phyloP scores from a whole-genome alignment of 495 filamentous ascomycete genomes.

The Hyphodiscus hymeniophilus region DNA sequence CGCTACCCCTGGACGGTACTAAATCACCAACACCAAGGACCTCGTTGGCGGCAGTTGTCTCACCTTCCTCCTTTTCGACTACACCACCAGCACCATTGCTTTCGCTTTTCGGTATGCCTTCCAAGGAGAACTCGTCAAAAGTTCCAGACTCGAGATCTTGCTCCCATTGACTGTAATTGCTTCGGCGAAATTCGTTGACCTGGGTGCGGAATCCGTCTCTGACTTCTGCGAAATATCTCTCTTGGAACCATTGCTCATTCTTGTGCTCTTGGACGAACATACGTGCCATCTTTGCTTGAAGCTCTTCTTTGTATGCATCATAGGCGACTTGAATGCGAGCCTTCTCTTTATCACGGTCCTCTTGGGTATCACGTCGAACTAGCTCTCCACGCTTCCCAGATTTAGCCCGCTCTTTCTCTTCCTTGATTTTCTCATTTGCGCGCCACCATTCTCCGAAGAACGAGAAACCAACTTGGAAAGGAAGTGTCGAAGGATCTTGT shows the following conservation, averaged over 20 bases:
- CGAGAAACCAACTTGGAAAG: slow-evolving; percentile 92
- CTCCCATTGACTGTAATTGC: slow-evolving; percentile 74
- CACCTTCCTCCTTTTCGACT: slow-evolving; percentile 90
- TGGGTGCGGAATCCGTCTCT: slow-evolving; percentile 58
- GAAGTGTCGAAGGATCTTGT: slow-evolving; percentile 71
- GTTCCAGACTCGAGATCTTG: slow-evolving; percentile 68
- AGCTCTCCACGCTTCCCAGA: slow-evolving; percentile 66
- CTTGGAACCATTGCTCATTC: slow-evolving; percentile 94
- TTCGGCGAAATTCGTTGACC: slow-evolving; percentile 66
- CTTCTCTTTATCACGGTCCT: slow-evolving; percentile 84
- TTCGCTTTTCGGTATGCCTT: slow-evolving; percentile 91
- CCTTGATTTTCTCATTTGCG: slow-evolving; percentile 72
- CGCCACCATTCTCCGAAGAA: slow-evolving; percentile 98
- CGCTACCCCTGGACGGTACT: slow-evolving; percentile 67
- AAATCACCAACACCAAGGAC: slow-evolving; percentile 87
- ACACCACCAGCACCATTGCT: slow-evolving; percentile 80
- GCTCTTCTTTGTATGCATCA: slow-evolving; percentile 87
- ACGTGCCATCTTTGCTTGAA: slow-evolving; percentile 84
- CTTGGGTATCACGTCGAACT: slow-evolving; percentile 65
- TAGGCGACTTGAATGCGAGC: slow-evolving; percentile 87
- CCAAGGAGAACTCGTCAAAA: slow-evolving; percentile 91
- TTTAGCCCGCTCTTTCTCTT: slow-evolving; percentile 72
- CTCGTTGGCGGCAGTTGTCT: slow-evolving; percentile 82
- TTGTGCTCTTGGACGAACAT: slow-evolving; percentile 86
- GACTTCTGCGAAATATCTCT: slow-evolving; percentile 82